Evolutionary conservation across 2,329 filamentous ascomycete species (phyloP).

Genomic region (Paraconiothyrium brasiliense): DNA sequence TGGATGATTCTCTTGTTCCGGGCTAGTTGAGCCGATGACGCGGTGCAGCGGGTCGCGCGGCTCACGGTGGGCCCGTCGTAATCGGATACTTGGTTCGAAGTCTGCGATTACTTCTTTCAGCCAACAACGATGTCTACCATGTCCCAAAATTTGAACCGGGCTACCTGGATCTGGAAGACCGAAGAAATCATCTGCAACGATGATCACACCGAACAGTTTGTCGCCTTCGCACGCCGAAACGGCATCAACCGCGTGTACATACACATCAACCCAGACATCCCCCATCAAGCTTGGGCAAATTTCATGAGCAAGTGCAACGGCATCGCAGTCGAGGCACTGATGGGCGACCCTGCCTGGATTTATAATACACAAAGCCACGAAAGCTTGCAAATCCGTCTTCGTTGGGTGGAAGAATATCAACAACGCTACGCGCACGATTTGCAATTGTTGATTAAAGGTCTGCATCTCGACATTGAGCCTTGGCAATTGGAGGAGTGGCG

Average conservation of each 20-base stretch:
- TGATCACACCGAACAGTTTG: conserved; percentile 1
- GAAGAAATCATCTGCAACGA: conserved; percentile 6
- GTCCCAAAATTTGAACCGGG: background rate
- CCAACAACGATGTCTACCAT: background rate
- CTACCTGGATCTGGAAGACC: conserved; percentile 12
- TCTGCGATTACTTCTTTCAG: background rate
- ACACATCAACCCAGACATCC: conserved; percentile 11
- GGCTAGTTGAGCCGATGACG: background rate
- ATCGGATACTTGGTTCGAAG: background rate
- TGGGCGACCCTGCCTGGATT: conserved; percentile 10
- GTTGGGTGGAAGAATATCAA: conserved; percentile 7
- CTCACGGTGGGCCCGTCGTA: background rate
- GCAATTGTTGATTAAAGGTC: background rate
- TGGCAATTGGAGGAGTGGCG: conserved; percentile 12
- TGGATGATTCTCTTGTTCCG: background rate
- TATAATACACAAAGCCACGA: background rate
- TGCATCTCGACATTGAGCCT: conserved; percentile 10
- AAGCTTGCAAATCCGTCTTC: conserved; percentile 9
- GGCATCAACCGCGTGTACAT: conserved; percentile 12
- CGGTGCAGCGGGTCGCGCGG: background rate
- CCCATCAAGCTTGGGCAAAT: conserved; percentile 1
- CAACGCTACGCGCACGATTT: background rate
- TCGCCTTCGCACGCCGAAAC: conserved; percentile 3
- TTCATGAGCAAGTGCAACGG: conserved; percentile 1
- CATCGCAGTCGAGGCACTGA: conserved; percentile 11